Base-by-base conservation (phyloP, 2,329 filamentous ascomycete species). In the Botrytis hyacinthi region DNA sequence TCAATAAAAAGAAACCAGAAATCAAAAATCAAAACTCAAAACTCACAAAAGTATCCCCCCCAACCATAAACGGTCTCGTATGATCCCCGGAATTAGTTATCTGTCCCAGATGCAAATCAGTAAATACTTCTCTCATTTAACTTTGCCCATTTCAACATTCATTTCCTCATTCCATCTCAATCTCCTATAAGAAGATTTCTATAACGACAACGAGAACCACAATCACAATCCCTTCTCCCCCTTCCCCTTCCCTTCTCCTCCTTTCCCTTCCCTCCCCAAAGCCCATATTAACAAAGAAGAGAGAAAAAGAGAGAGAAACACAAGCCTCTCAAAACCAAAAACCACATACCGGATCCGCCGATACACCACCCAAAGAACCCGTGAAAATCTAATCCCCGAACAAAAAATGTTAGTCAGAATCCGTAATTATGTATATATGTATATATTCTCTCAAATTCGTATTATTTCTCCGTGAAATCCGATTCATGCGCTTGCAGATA, bases 41-140 rank as follows among this genome's bases (percentile, higher is more conserved):
- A 66, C 70, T 54, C 59, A 72, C 71, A 72, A 72, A 72, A 51
- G 37, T 72, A 51, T 69, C 54, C 1, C 62, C 71, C 40, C 22
- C 42, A 29, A 72, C 62, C 29, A 44, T 57, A 42, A n/a, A 72
- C 26, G 71, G 51, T 61, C 62, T 67, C 9, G 62, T n/a, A 42
- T 67, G 60, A 61, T 72, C 71, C 26, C 37, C 46, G 2, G 62
- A 68, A 29, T 72, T 72, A 6, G 71, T 72, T 51, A 72, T 72
- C 71, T 72, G 7, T 14, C n/a, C 10, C 14, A 29, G 10, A 57
- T 32, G 4, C 20, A 26, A 26, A 48, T 72, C 35, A 72, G 70
- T 18, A 48, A 42, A 16, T n/a, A 16, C 26, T 22, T 40, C 9
- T 44, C 3, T 32, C 35, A 4, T 22, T 7, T n/a, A 16, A 6